Base-by-base conservation (phyloP, 768 basidiomycete species). In the Serpula lacrymans region DNA sequence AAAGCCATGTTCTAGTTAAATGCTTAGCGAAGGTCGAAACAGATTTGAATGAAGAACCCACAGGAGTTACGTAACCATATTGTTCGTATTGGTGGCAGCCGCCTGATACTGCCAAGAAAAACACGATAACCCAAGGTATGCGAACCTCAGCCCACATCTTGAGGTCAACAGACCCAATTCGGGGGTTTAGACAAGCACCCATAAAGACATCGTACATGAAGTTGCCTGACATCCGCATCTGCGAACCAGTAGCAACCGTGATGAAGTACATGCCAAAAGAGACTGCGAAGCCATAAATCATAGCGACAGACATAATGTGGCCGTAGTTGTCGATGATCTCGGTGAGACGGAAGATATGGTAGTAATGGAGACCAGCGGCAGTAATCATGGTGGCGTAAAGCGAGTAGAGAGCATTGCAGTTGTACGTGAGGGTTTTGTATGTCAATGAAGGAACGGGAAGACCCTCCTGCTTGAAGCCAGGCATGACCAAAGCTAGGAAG, bases 81-180 rank as follows among this genome's bases (percentile, higher is more conserved):
- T 77, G 69, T 53, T 97, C 92, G 59, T 96, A 95, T 59, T 99
- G 96, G 67, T 96, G 97, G 69, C 88, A 88, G 17, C 83, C 88
- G 34, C 92, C 95, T 18, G 88, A 93, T 25, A 98, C 80, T 4
- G 93, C 78, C 50, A 97, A 73, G 65, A 92, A 85, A 72, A 97
- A 97, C 13, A 96, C 83, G 39, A 96, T 80, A 28, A 94, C 84
- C 96, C 96, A 99, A 4, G 94, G 92, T 50, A 99, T 87, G 36
- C 96, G 82, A 44, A 97, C 90, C 57, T 96, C 93, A 4, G 89
- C 89, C 84, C 91, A 99, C 94, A 98, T 97, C 67, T 99, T 99
- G 55, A 99, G 69, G 64, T 98, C 95, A 47, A 99, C 77, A 14
- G 75, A 71, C 6, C 92, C 92, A 46, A 99, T 75, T 43, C 95